A percentile compares a stretch with the other conserved stretches of the same genome.
Conservation (phyloP, 345 rosid genomes). For the Gossypium mustelinum region DNA sequence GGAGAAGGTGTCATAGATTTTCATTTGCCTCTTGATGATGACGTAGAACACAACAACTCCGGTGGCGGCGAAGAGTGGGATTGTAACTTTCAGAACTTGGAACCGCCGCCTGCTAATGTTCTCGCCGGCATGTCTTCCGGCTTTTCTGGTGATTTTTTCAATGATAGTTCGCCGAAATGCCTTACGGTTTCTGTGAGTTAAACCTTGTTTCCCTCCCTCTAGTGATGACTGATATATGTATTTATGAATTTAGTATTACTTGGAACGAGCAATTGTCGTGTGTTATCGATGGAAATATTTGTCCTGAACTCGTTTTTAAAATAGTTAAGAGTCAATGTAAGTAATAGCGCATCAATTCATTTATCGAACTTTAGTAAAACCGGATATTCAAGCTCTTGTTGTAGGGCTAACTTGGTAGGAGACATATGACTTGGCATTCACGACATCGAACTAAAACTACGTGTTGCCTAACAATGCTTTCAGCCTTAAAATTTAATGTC, state of each 20-base stretch:
- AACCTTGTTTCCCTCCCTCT: slow-evolving; percentile 2
- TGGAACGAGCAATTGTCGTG: neutral
- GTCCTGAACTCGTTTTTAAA: neutral
- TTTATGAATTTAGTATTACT: neutral
- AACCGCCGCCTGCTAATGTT: slow-evolving; percentile 59
- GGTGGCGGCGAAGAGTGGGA: slow-evolving; percentile 52
- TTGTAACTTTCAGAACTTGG: slow-evolving; percentile 53
- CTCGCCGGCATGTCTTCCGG: slow-evolving; percentile 42
- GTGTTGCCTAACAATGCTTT: neutral
- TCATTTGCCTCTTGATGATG: slow-evolving; percentile 9
- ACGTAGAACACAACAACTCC: neutral
- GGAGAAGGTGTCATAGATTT: slow-evolving; percentile 5
- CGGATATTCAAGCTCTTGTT: neutral
- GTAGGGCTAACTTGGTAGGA: neutral
- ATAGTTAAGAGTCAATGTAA: too few species aligned
- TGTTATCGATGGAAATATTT: neutral
- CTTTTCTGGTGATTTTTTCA: slow-evolving; percentile 25
- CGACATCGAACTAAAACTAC: neutral
- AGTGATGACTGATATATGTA: neutral
- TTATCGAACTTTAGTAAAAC: neutral
- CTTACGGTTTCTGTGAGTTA: slow-evolving; percentile 42
- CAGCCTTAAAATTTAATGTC: neutral
- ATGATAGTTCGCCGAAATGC: slow-evolving; percentile 21
- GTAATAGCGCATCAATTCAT: too few species aligned
- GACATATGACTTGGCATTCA: neutral